Percentiles rank a stretch among this genome's conserved stretches.
Conservation (phyloP, 1,284 basidiomycete genomes). For the Cutaneotrichosporon cutaneum region DNA sequence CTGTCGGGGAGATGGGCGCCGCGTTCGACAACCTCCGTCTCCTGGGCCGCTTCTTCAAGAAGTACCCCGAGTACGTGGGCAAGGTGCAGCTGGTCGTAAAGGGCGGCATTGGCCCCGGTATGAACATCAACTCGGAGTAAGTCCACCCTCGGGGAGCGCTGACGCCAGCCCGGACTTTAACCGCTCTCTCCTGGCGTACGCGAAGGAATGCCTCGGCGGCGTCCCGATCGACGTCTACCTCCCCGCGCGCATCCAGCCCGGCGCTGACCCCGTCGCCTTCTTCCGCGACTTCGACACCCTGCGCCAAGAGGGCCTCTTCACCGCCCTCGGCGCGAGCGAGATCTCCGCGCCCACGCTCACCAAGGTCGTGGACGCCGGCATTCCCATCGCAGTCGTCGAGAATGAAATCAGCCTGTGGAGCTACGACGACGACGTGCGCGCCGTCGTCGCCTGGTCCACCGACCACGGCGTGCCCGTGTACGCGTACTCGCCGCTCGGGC, state of each 20-base stretch:
- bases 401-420: constrained; percentile 61
- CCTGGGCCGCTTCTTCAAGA: constrained; percentile 47
- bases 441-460: constrained; percentile 50
- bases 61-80: constrained; percentile 60
- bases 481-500: constrained; percentile 63
- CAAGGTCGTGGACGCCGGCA: neutral
- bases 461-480: constrained; percentile 59
- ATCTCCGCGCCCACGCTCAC: constrained; percentile 21
- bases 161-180: constrained; percentile 52
- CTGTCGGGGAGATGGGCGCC: constrained; percentile 16
- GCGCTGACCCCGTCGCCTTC: constrained; percentile 13
- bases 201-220: constrained; percentile 55
- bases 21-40: constrained; percentile 45
- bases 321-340: constrained; percentile 39
- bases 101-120: constrained; percentile 51
- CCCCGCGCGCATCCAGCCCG: constrained; percentile 23
- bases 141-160: constrained; percentile 1
- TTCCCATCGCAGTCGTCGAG: constrained; percentile 56
- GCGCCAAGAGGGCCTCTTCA: constrained; percentile 39
- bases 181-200: constrained; percentile 53
- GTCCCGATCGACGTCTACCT: constrained; percentile 57
- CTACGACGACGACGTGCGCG: constrained; percentile 55
- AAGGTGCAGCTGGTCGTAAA: constrained; percentile 59
- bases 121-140: constrained; percentile 24
- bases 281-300: constrained; percentile 24